Conservation (phyloP, 1,139 yeast species). For the Pichia sp. region DNA sequence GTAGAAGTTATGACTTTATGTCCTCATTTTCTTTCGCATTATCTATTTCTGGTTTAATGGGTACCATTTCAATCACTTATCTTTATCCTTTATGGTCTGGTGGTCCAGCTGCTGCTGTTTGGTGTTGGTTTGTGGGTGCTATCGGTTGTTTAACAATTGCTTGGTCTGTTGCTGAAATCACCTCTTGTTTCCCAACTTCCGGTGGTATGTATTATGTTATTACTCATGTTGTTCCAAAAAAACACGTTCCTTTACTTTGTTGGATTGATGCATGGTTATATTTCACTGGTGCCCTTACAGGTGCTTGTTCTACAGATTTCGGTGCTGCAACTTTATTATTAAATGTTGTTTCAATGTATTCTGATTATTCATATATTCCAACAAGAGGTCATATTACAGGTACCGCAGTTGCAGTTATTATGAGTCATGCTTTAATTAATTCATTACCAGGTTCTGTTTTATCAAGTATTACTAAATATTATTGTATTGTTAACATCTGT, state of each 20-base stretch:
- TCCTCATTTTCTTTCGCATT: conserved; percentile 32
- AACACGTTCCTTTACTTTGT: conserved; percentile 30
- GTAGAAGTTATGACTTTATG: conserved; percentile 28
- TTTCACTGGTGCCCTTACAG: conserved; percentile 39
- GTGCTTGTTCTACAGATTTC: conserved; percentile 34
- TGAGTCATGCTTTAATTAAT: conserved; percentile 37
- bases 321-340: conserved; percentile 36
- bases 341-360: conserved; percentile 38
- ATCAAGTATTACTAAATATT: conserved; percentile 36
- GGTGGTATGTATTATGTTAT: conserved; percentile 58
- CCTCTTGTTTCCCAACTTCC: conserved; percentile 65
- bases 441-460: conserved; percentile 38
- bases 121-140: conserved; percentile 71
- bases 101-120: conserved; percentile 53
- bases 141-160: conserved; percentile 54
- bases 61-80: conserved; percentile 31
- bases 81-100: conserved; percentile 37
- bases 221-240: conserved; percentile 31
- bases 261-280: conserved; percentile 44
- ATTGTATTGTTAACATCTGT: conserved; percentile 38
- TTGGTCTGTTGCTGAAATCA: conserved; percentile 57
- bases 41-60: conserved; percentile 33
- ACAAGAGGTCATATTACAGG: conserved; percentile 38
- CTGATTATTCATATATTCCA: conserved; percentile 35
- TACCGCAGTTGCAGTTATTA: conserved; percentile 36